Conservation (phyloP, 805 yeast genomes). For the Yarrowia alimentaria region DNA sequence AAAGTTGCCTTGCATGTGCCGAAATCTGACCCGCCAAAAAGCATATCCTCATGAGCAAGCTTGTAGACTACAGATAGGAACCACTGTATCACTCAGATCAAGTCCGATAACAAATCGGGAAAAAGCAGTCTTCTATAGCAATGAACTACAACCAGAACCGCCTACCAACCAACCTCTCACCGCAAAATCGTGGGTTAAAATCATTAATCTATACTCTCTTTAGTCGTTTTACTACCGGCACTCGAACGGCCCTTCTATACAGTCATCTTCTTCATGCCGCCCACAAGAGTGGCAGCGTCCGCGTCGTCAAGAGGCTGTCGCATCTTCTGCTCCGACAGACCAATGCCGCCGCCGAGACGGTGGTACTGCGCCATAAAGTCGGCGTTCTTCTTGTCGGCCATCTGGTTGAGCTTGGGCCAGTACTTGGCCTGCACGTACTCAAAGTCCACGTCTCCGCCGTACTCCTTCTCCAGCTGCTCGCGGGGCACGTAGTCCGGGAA, state of each 20-base stretch:
- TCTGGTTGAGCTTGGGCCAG: conserved; percentile 68
- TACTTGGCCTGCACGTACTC: conserved; percentile 75
- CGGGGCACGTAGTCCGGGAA: conserved; percentile 77
- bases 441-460: conserved; percentile 84
- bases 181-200: too few relatives aligned
- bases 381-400: conserved; percentile 58
- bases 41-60: too few relatives aligned
- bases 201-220: too few relatives aligned
- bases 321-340: conserved; percentile 79
- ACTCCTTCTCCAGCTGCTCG: conserved; percentile 76
- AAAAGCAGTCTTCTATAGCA: too few relatives aligned
- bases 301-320: conserved; percentile 42
- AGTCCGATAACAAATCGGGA: too few relatives aligned
- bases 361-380: conserved; percentile 67
- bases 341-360: conserved; percentile 68
- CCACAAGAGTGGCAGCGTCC: conserved; percentile 4
- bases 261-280: conserved; percentile 16
- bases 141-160: too few relatives aligned
- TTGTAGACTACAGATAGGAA: too few relatives aligned
- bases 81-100: too few relatives aligned
- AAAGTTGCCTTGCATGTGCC: too few relatives aligned
- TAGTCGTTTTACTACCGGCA: too few relatives aligned
- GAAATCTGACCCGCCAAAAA: too few relatives aligned
- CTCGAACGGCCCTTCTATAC: neutral
- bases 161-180: too few relatives aligned